phyloP scores from a whole-genome alignment of 2,329 filamentous ascomycete genomes.

The Cladosporium cucumerinum region DNA sequence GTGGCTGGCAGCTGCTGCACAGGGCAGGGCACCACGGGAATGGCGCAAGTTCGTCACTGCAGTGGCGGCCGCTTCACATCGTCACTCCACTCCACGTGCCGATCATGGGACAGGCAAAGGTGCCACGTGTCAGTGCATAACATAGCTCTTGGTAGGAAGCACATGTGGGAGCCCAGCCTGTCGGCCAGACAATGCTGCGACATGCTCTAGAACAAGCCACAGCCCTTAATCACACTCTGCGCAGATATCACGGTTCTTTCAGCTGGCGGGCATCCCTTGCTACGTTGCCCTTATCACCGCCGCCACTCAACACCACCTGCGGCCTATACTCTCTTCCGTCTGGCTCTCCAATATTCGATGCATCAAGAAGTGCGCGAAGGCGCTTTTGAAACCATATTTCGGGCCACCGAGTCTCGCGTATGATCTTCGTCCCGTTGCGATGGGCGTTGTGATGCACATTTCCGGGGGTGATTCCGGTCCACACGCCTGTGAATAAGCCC shows the following conservation, averaged over 20 bases:
- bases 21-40: background rate
- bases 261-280: constrained; percentile 38
- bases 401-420: constrained; percentile 26
- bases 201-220: background rate
- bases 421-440: constrained; percentile 20
- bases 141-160: background rate
- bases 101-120: background rate
- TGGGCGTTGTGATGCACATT: constrained; percentile 29
- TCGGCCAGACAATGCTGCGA: background rate
- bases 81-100: background rate
- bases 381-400: constrained; percentile 24
- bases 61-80: background rate
- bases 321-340: constrained; percentile 19
- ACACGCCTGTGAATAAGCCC: constrained; percentile 27
- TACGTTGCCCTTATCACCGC: constrained; percentile 13
- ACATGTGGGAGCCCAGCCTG: background rate
- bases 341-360: constrained; percentile 27
- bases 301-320: background rate
- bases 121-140: background rate
- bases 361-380: constrained; percentile 22
- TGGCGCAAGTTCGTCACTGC: background rate
- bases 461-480: constrained; percentile 24
- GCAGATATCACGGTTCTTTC: constrained; percentile 43
- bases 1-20: background rate
- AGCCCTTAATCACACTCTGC: constrained; percentile 42